phyloP scores from a whole-genome alignment of 352 stramenopile species.

The Globisporangium echinulatum region DNA sequence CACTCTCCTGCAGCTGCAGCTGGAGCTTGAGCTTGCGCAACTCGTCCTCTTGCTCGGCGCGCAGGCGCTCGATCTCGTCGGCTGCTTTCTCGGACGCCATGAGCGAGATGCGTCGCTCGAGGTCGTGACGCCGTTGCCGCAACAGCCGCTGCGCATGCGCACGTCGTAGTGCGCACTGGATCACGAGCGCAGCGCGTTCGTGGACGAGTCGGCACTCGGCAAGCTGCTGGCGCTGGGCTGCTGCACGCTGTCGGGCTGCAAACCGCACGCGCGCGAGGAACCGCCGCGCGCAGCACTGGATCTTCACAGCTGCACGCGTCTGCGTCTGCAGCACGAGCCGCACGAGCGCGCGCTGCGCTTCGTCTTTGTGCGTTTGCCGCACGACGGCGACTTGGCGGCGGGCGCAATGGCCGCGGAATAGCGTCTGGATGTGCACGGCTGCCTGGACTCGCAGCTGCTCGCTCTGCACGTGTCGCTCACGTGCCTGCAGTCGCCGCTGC shows the following conservation, averaged over 20 bases:
- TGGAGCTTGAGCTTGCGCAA: constrained; percentile 59
- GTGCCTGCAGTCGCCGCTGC: constrained; percentile 19
- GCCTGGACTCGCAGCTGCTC: constrained; percentile 30
- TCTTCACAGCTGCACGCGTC: constrained; percentile 46
- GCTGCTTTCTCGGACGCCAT: constrained; percentile 78
- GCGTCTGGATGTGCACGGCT: constrained; percentile 56
- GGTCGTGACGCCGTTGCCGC: constrained; percentile 42
- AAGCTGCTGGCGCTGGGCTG: constrained; percentile 17
- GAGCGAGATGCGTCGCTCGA: constrained; percentile 72
- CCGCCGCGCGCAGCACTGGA: constrained; percentile 59
- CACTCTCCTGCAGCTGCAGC: constrained; percentile 44
- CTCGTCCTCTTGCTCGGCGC: constrained; percentile 67
- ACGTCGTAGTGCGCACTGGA: constrained; percentile 58
- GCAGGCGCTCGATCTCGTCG: constrained; percentile 73
- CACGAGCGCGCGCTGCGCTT: constrained; percentile 46
- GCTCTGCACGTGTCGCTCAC: constrained; percentile 9
- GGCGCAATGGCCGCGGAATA: constrained; percentile 52
- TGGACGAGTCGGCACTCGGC: constrained; percentile 22
- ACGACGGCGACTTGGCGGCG: constrained; percentile 26
- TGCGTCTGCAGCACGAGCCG: constrained; percentile 57
- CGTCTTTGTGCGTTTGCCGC: constrained; percentile 30
- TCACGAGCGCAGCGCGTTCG: constrained; percentile 50
- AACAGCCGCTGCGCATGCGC: constrained; percentile 33
- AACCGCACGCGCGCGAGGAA: constrained; percentile 45
- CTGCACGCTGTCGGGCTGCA: constrained; percentile 20